Evolutionary conservation across 805 yeast species (phyloP).

Genomic region (Cyberlindnera mississippiensis): DNA sequence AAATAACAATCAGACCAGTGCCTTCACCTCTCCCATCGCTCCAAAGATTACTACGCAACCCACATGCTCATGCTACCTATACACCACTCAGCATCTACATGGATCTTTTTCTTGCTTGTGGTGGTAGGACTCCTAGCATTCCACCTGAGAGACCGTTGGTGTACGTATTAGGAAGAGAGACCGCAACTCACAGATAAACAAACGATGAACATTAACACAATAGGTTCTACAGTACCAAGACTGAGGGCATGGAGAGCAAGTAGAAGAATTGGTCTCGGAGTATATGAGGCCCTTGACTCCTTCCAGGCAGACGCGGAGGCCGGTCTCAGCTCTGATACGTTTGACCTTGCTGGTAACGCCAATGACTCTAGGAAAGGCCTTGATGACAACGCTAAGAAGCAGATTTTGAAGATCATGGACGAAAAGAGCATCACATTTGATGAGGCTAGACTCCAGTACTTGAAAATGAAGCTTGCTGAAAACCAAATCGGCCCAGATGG

Average conservation of each 20-base stretch:
- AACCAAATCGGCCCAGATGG: conserved; percentile 64
- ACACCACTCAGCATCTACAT: no score
- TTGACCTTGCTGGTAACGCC: conserved; percentile 46
- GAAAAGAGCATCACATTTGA: conserved; percentile 52
- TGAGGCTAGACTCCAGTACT: conserved; percentile 58
- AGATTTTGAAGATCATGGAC: conserved; percentile 53
- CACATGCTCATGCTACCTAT: no score
- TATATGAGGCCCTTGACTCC: conserved; percentile 25
- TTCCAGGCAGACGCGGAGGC: conserved; percentile 48
- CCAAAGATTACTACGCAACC: no score
- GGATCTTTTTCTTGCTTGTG: no score
- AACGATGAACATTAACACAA: no score
- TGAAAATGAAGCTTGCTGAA: conserved; percentile 39
- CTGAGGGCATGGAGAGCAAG: conserved; percentile 23
- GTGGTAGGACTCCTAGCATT: no score
- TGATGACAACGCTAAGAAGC: conserved; percentile 47
- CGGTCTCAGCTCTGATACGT: conserved; percentile 57
- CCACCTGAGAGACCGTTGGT: no score
- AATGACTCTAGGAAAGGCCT: conserved; percentile 61
- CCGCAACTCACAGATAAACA: no score
- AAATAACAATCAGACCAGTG: no score
- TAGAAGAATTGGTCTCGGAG: conserved; percentile 26
- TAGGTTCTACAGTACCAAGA: conserved; percentile 21
- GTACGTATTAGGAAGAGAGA: conserved; percentile 17
- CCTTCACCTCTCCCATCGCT: no score